phyloP scores from a whole-genome alignment of 2,329 filamentous ascomycete species.

The Ustilaginoidea virens region DNA sequence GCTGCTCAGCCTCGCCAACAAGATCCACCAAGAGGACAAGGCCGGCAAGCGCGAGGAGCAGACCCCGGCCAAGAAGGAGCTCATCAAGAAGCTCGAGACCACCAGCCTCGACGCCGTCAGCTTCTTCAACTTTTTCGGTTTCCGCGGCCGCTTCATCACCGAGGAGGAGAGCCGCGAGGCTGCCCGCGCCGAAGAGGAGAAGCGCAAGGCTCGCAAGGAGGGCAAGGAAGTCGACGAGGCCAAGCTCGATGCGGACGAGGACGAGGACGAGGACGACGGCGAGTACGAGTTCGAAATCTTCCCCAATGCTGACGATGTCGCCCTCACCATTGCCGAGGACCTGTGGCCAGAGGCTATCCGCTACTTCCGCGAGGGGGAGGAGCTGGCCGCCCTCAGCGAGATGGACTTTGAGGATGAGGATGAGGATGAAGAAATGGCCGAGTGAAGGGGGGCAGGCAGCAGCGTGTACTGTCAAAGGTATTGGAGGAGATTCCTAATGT shows the following conservation, averaged over 20 bases:
- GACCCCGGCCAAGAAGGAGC: slow-evolving; percentile 31
- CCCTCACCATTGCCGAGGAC: slow-evolving; percentile 69
- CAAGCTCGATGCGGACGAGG: slow-evolving; percentile 33
- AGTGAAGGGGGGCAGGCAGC: slow-evolving; percentile 13
- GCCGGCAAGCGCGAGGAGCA: slow-evolving; percentile 25
- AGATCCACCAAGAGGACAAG: slow-evolving; percentile 47
- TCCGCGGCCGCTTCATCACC: slow-evolving; percentile 51
- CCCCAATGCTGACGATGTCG: slow-evolving; percentile 72
- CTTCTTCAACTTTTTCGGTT: slow-evolving; percentile 88
- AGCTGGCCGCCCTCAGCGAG: slow-evolving; percentile 51
- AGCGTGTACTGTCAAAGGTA: neutral
- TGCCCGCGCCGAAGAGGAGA: slow-evolving; percentile 42
- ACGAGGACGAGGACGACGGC: slow-evolving; percentile 42
- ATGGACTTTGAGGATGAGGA: slow-evolving; percentile 45
- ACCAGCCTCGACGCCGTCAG: slow-evolving; percentile 50
- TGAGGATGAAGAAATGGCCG: slow-evolving; percentile 27
- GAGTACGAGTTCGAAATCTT: slow-evolving; percentile 69
- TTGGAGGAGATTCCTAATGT: too few species aligned
- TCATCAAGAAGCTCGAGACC: slow-evolving; percentile 39
- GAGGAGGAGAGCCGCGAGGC: slow-evolving; percentile 56
- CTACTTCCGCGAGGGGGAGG: slow-evolving; percentile 62
- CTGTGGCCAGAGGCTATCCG: slow-evolving; percentile 78
- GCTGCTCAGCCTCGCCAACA: slow-evolving; percentile 56
- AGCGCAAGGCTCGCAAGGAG: slow-evolving; percentile 30
- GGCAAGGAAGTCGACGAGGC: slow-evolving; percentile 34